Evolutionary conservation across 805 yeast species (phyloP).

Genomic region (Komagataella pseudopastoris): DNA sequence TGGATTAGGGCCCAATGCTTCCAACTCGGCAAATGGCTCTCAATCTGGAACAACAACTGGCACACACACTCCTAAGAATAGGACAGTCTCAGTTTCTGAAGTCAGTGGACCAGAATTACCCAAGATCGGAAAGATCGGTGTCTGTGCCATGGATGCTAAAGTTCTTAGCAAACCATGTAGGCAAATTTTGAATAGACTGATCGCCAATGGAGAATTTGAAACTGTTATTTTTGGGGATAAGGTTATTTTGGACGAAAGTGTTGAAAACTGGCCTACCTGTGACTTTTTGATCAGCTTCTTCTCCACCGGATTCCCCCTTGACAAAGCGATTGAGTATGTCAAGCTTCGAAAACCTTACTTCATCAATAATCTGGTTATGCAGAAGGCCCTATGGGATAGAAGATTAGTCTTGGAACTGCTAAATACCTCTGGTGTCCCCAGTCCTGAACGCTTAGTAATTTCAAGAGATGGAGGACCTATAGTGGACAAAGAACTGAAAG

Average conservation of each 20-base stretch:
- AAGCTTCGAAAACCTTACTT: constrained; percentile 80
- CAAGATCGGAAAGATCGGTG: constrained; percentile 87
- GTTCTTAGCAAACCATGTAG: constrained; percentile 94
- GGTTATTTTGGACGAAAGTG: constrained; percentile 81
- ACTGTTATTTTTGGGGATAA: constrained; percentile 96
- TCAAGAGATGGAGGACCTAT: constrained; percentile 96
- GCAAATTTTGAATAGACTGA: constrained; percentile 73
- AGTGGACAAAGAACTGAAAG: constrained; percentile 53
- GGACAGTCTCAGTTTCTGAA: constrained; percentile 23
- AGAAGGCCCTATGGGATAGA: constrained; percentile 95
- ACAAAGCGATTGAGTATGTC: constrained; percentile 86
- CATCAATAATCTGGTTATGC: constrained; percentile 82
- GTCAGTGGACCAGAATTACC: constrained; percentile 39
- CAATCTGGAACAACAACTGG: neutral
- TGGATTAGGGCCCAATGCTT: neutral
- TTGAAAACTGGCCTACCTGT: constrained; percentile 98
- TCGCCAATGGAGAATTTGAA: constrained; percentile 91
- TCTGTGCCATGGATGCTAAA: constrained; percentile 97
- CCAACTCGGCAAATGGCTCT: neutral
- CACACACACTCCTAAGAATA: constrained; percentile 5
- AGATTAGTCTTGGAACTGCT: constrained; percentile 71
- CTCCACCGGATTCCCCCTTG: constrained; percentile 92
- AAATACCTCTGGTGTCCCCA: constrained; percentile 74
- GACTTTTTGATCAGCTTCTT: constrained; percentile 89
- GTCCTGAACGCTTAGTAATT: constrained; percentile 80